These are phyloP conservation scores for Tolypocladium endophyticum DNA, from an alignment of 2,329 filamentous ascomycete species.

Conservation along the genomic window DNA sequence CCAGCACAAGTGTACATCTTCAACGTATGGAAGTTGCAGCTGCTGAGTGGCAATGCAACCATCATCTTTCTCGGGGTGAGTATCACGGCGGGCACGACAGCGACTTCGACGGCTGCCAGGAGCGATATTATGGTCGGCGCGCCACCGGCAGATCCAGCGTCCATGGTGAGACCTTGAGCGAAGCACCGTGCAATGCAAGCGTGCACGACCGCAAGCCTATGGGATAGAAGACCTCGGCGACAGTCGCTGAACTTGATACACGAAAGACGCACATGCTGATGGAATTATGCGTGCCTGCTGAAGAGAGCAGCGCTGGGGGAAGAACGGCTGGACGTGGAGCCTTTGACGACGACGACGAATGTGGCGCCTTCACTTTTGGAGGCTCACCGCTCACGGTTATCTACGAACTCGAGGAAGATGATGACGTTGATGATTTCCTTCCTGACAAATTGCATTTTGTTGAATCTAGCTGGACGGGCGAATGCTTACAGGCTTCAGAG, in stretches of 20 bases:
- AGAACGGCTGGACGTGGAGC: not conserved
- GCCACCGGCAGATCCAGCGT: constrained; percentile 3
- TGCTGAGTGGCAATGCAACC: constrained; percentile 12
- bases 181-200: not conserved
- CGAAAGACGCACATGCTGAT: not conserved
- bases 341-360: not conserved
- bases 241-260: not conserved
- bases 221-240: constrained; percentile 2
- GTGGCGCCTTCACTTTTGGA: constrained; percentile 12
- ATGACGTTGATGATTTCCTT: constrained; percentile 52
- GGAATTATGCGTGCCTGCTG: not conserved
- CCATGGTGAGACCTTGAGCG: not conserved
- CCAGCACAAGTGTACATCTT: constrained; percentile 9
- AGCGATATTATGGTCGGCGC: constrained; percentile 6
- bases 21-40: constrained; percentile 3
- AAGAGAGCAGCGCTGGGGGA: not conserved
- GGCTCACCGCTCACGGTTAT: constrained; percentile 28
- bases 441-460: constrained; percentile 49
- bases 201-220: not conserved
- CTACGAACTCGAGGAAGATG: constrained; percentile 41
- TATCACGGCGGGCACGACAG: constrained; percentile 20
- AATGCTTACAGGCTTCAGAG: constrained; percentile 89
- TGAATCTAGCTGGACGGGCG: constrained; percentile 63
- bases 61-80: constrained; percentile 40
- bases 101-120: constrained; percentile 17